Evolutionary conservation across 2,329 filamentous ascomycete genomes (phyloP), one percentile per base, ranked within the genome.

Genomic region (Colletotrichum tanaceti): DNA sequence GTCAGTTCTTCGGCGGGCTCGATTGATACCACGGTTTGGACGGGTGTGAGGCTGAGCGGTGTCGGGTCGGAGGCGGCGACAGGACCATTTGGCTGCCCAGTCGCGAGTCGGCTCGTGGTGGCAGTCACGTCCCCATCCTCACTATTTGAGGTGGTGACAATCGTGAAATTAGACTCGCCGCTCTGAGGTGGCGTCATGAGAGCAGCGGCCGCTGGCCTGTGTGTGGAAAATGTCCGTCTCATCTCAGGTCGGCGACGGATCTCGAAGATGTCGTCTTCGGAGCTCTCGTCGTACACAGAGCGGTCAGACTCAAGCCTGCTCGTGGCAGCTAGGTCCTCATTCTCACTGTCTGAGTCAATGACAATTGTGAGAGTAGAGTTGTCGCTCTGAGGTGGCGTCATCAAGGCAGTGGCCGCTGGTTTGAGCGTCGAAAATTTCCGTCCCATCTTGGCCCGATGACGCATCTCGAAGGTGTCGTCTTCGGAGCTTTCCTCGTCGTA

Each of bases 331-430:
- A 43, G 41, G 1, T 39, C 41, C 2, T 61, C 24, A 3, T 47
- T 41, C 3, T 62, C 24, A 9, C 14, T 49, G 6, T 13, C 16
- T 10, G 57, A 52, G 46, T 60, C 46, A 16, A 20, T 10, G 10
- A 9, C 7, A n/a, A 32, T 7, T 6, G n/a, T 18, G 14, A 35
- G 16, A 28, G 16, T 52, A 5, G 35, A 52, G 5, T 11, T 16
- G 35, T 20, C 22, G 35, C 46, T 52, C 20, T 32, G 58, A 43
- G 58, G 46, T 35, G 58, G 35, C 11, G 58, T 60, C 4, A 59
- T 24, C 44, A 20, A 2, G 10, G n/a, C 11, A 28, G 22, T 18
- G 28, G 11, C 46, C 16, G 46, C 32, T n/a, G 35, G 22, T 18
- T 14, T 43, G 7, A 20, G 22, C 20, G 58, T 49, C 14, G 22